Evolutionary conservation across 2,329 filamentous ascomycete species (phyloP), one percentile per base, ranked within the genome.

Genomic region (Alternaria sp.): DNA sequence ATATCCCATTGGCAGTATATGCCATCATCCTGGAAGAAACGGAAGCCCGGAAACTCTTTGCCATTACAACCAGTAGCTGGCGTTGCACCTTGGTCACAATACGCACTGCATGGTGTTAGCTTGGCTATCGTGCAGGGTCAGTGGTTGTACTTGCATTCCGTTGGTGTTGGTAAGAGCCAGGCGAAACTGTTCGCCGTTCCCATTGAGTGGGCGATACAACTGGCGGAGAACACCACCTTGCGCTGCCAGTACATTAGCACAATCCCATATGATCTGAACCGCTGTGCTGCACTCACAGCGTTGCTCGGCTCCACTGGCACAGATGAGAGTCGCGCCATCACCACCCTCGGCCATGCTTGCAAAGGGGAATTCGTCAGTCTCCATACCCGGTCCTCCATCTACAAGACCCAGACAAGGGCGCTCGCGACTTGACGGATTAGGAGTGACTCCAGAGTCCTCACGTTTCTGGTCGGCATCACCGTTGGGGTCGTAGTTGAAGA

Each of bases 191-290:
- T 36, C 32, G 12, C 32, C 32, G 14, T 36, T 36, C 16, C 11
- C 6, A 1, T 36, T 16, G 6, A 36, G 32, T 36, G 32, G 32
- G 32, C 32, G 32, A 36, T 36, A 36, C 32, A 36, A 36, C 12
- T 14, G 12, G 14, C 32, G 32, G 2, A 36, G 12, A 36, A 16
- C 12, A 14, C 32, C 32, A 14, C 32, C 32, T 36, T 36, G 32
- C 14, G 6, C 32, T 36, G 32, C 32, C 14, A 16, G 32, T 16
- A 36, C 12, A 16, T 36, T 16, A 36, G 32, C 32, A 36, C 32
- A 36, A 2, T 36, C 32, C 0, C 3, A 16, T 16, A 36, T 1
- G 0, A 6, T 16, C 6, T 36, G 0, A 7, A 16, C 12, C 14
- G 5, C 32, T 36, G 14, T 14, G 12, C 7, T 36, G 5, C 5